These are phyloP conservation scores for Beauveria pseudobassiana DNA, from an alignment of 2,329 filamentous ascomycete genomes.

Conservation along the genomic window DNA sequence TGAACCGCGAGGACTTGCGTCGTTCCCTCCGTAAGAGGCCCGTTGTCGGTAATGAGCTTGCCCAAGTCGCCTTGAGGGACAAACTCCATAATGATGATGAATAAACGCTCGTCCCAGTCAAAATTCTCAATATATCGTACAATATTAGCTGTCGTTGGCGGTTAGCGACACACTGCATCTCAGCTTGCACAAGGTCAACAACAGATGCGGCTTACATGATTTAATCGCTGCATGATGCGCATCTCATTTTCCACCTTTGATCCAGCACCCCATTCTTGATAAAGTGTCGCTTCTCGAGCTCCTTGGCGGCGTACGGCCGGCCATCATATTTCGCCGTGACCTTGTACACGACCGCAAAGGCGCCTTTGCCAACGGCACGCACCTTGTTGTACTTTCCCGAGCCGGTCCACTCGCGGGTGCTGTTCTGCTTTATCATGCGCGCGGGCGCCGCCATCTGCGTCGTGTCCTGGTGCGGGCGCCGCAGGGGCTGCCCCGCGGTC, in stretches of 20 bases:
- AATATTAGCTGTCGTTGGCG: conserved; percentile 59
- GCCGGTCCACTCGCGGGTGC: conserved; percentile 68
- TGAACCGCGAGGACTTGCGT: conserved; percentile 68
- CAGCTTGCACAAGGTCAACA: not conserved
- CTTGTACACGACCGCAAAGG: conserved; percentile 90
- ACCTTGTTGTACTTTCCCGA: conserved; percentile 78
- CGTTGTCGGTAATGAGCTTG: conserved; percentile 55
- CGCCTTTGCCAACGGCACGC: conserved; percentile 78
- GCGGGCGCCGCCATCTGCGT: conserved; percentile 11
- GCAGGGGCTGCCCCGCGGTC: not conserved
- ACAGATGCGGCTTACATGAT: conserved; percentile 58
- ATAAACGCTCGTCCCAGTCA: conserved; percentile 71
- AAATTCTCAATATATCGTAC: conserved; percentile 87
- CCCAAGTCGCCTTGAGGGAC: conserved; percentile 78
- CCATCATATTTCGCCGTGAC: conserved; percentile 82
- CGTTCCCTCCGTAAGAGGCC: conserved; percentile 57
- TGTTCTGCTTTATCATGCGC: conserved; percentile 18
- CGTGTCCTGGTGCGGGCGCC: conserved; percentile 9
- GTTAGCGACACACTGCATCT: not conserved
- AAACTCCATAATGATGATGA: conserved; percentile 97
- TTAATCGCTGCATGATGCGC: conserved; percentile 82
- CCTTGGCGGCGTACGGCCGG: conserved; percentile 80
- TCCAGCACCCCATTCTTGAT: conserved; percentile 88
- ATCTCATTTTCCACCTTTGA: conserved; percentile 91
- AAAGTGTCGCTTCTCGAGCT: conserved; percentile 86